Evolutionary conservation across 371 early-diverging fungal genomes (phyloP), one percentile per base, ranked within the genome.

Genomic region (Mortierella sp.): DNA sequence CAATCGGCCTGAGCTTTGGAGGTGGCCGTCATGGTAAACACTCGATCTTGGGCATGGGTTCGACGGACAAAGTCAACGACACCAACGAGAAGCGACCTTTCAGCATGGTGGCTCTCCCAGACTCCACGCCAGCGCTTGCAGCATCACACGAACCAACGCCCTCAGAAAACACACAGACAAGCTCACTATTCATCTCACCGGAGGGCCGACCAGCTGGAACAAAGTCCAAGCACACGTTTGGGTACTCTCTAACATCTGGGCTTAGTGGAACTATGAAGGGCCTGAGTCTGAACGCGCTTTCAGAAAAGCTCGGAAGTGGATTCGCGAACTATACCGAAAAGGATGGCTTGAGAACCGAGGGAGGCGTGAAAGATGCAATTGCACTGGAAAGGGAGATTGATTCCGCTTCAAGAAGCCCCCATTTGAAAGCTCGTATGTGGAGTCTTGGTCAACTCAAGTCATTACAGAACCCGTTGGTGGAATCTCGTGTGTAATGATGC

Each of bases 181-280:
- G 57, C n/a, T 54, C 67, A 12, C 62, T 63, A 53, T 63, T 63
- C 45, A 12, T 54, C 16, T 44, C 73, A 37, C 63, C 73, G 0
- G 46, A 57, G 3, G 59, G 50, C 3, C 76, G 64, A 6, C 63
- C 68, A 2, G 61, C 77, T 3, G 70, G 65, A 13, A 45, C 49
- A 8, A 68, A 61, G 39, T 60, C 66, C 31, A 68, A 58, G 21
- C 34, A 64, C 16, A 39, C 77, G 9, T 69, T 76, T 43, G 70
- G 70, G 1, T 76, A 76, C n/a, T 50, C 76, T 13, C 51, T 76
- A 29, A 49, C 77, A 10, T 65, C 69, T 14, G 77, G 77, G 39
- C 58, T 76, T 31, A 65, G 65, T 21, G 77, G 77, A 12, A 69
- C 77, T 0, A 76, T 76, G 69, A 76, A 76, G 55, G 77, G 77